phyloP scores from a whole-genome alignment of 306 rosid genomes.

The Carpinus viminea region DNA sequence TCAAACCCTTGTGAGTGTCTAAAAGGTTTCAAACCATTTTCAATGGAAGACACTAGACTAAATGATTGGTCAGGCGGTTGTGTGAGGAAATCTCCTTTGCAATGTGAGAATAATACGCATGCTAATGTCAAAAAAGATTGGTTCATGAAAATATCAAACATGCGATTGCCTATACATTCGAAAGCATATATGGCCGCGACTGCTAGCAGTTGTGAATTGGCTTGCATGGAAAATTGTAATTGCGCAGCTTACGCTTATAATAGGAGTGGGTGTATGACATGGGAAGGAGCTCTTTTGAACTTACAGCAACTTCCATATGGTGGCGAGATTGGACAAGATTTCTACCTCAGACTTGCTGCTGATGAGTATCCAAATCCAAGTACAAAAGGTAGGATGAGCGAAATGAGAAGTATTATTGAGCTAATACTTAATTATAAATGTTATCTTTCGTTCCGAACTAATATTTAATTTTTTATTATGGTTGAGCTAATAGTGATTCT shows the following conservation, averaged over 20 bases:
- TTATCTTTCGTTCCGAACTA: neutral
- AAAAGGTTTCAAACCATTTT: neutral
- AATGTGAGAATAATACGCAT: neutral
- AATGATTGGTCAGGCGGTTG: neutral
- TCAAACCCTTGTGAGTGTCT: neutral
- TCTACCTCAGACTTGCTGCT: neutral
- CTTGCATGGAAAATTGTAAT: neutral
- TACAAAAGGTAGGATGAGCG: neutral
- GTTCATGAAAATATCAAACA: neutral
- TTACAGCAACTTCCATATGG: neutral
- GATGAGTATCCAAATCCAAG: neutral
- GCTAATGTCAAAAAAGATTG: neutral
- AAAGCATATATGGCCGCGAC: neutral
- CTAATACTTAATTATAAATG: no score
- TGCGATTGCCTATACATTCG: neutral
- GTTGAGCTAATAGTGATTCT: neutral
- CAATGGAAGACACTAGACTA: neutral
- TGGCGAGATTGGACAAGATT: neutral
- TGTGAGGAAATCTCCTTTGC: neutral
- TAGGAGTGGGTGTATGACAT: neutral
- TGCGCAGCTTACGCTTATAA: neutral
- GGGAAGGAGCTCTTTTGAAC: neutral
- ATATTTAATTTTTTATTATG: neutral
- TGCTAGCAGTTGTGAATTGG: neutral
- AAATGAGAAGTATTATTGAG: no score